Percentiles rank a stretch among this genome's conserved stretches.
These are phyloP conservation scores for Neurospora tetrasperma DNA, from an alignment of 495 filamentous ascomycete genomes.

Conservation along the genomic window DNA sequence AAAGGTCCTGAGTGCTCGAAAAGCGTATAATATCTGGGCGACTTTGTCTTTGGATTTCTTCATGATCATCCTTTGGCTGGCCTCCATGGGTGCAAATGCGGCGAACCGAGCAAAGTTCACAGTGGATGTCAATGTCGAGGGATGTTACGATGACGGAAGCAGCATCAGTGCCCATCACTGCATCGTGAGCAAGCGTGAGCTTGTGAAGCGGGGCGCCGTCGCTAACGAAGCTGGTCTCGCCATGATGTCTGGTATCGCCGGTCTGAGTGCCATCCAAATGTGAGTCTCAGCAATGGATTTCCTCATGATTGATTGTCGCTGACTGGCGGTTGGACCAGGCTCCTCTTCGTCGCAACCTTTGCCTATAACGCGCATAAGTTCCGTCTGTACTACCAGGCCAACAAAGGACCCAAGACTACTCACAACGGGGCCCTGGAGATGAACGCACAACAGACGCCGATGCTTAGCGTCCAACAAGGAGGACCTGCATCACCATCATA, in stretches of 20 bases:
- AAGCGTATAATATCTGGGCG: slow-evolving; percentile 37
- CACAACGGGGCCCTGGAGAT: slow-evolving; percentile 27
- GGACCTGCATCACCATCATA: slow-evolving; percentile 10
- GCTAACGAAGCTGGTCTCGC: slow-evolving; percentile 19
- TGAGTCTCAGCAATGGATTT: slow-evolving; percentile 7
- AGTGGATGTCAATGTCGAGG: slow-evolving; percentile 15
- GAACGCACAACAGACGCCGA: slow-evolving; percentile 21
- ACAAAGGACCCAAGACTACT: slow-evolving; percentile 11
- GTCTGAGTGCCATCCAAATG: slow-evolving; percentile 31
- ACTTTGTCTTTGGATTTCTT: slow-evolving; percentile 34
- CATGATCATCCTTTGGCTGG: slow-evolving; percentile 38
- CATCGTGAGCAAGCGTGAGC: slow-evolving; percentile 13
- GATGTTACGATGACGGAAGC: slow-evolving; percentile 31
- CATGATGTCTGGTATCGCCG: slow-evolving; percentile 31
- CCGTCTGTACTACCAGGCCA: slow-evolving; percentile 24
- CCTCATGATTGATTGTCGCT: neutral
- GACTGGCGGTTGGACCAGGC: slow-evolving; percentile 9
- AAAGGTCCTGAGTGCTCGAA: slow-evolving; percentile 23
- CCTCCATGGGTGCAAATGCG: slow-evolving; percentile 35
- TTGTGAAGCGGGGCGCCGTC: slow-evolving; percentile 20
- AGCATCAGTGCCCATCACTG: slow-evolving; percentile 28
- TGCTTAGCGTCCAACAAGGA: slow-evolving; percentile 16
- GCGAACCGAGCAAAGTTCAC: slow-evolving; percentile 30
- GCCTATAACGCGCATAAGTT: slow-evolving; percentile 33
- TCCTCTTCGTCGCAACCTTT: slow-evolving; percentile 37